Conservation (phyloP, 371 early-diverging fungal genomes). For the Rhizomucor pusillus region DNA sequence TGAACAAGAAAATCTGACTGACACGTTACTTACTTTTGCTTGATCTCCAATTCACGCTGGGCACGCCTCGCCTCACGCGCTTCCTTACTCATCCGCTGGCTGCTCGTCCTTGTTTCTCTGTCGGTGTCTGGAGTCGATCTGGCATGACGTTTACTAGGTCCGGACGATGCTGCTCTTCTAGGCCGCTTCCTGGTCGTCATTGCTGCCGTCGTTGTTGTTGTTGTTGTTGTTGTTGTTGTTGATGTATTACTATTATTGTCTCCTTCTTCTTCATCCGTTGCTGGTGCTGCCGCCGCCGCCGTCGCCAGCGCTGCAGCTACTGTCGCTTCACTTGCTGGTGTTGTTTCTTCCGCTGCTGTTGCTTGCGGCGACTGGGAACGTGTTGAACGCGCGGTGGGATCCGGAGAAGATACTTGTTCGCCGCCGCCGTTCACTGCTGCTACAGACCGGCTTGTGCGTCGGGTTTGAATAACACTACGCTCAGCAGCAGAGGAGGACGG, state of each 20-base stretch:
- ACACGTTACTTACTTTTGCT: constrained; percentile 16
- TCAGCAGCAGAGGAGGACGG: constrained; percentile 1
- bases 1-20: not conserved
- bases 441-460: constrained; percentile 18
- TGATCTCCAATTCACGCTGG: constrained; percentile 18
- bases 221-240: constrained; percentile 1
- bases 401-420: not conserved
- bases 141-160: constrained; percentile 1
- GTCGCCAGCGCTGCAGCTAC: not conserved
- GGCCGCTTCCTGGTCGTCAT: constrained; percentile 1
- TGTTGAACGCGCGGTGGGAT: no score
- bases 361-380: not conserved
- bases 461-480: constrained; percentile 16
- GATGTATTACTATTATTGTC: not conserved
- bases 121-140: constrained; percentile 12
- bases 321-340: not conserved
- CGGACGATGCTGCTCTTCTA: constrained; percentile 3
- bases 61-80: constrained; percentile 27
- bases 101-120: constrained; percentile 23
- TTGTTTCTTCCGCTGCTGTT: not conserved
- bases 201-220: not conserved
- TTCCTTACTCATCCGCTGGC: constrained; percentile 25
- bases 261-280: not conserved
- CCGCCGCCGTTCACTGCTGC: not conserved
- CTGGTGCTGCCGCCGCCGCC: not conserved